phyloP scores from a whole-genome alignment of 116 monocot genomes.

The Phalaenopsis hybrid region DNA sequence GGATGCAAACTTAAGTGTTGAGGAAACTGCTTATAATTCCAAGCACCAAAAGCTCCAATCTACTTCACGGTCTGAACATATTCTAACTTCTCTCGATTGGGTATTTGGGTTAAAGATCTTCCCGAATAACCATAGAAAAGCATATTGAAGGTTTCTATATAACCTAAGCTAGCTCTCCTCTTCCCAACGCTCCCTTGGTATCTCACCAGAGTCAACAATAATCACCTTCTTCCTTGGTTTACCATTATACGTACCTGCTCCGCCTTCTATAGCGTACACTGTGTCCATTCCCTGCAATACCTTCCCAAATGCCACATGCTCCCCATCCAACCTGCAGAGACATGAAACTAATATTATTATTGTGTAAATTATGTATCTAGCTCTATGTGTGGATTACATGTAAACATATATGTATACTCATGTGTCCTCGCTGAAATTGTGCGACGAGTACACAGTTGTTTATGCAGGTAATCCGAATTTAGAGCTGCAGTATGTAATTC shows the following conservation, averaged over 20 bases:
- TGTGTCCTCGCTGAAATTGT: too few species aligned
- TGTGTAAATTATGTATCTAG: too few species aligned
- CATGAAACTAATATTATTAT: not conserved
- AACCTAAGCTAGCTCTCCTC: constrained; percentile 19
- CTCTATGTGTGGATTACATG: too few species aligned
- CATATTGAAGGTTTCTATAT: too few species aligned
- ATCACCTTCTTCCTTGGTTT: constrained; percentile 82
- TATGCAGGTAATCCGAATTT: too few species aligned
- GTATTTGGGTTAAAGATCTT: not conserved
- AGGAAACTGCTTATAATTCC: too few species aligned
- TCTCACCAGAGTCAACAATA: constrained; percentile 77
- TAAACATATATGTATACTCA: too few species aligned
- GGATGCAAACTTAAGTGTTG: too few species aligned
- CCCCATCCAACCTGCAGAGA: constrained; percentile 74
- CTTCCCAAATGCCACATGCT: constrained; percentile 85
- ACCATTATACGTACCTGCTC: constrained; percentile 88
- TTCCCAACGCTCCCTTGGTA: constrained; percentile 50
- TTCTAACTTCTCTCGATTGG: not conserved
- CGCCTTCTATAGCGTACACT: constrained; percentile 79
- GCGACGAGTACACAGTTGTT: too few species aligned
- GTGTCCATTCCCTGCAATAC: constrained; percentile 87
- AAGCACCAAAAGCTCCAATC: not conserved
- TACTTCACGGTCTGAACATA: not conserved
- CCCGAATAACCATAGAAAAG: too few species aligned
- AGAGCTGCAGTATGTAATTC: too few species aligned